Conservation (phyloP, 2,329 filamentous ascomycete genomes). For the Claviceps maximensis region DNA sequence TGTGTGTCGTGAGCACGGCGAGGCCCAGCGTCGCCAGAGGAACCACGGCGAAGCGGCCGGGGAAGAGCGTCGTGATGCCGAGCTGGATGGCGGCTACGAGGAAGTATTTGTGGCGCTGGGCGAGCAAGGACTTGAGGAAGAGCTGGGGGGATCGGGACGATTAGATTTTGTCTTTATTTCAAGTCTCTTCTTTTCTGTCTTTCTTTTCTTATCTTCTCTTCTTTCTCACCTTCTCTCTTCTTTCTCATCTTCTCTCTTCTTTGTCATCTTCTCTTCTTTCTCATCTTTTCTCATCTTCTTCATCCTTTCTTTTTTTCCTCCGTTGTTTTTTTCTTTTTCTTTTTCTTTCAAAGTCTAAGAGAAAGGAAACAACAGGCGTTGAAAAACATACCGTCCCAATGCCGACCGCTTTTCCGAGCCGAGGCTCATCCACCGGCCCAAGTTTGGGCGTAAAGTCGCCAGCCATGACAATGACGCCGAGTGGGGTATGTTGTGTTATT, state of each 20-base stretch:
- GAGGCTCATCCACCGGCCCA: slow-evolving; percentile 5
- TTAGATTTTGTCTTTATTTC: too few relatives aligned
- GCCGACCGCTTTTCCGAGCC: slow-evolving; percentile 6
- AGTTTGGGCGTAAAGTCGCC: slow-evolving; percentile 14
- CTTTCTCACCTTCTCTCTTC: not conserved
- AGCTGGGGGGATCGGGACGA: not conserved
- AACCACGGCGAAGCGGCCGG: slow-evolving; percentile 21
- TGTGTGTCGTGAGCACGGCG: slow-evolving; percentile 18
- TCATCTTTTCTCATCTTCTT: too few relatives aligned
- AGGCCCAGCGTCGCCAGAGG: slow-evolving; percentile 19
- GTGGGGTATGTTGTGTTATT: too few relatives aligned
- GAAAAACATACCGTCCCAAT: slow-evolving; percentile 12
- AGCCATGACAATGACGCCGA: not conserved
- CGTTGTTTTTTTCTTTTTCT: too few relatives aligned
- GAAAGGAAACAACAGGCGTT: not conserved
- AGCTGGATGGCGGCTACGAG: slow-evolving; percentile 23
- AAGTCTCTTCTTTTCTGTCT: too few relatives aligned
- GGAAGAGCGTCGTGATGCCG: slow-evolving; percentile 19
- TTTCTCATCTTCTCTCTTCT: too few relatives aligned
- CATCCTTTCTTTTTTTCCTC: too few relatives aligned
- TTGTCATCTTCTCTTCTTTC: too few relatives aligned
- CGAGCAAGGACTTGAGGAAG: slow-evolving; percentile 20
- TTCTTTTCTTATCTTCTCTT: too few relatives aligned
- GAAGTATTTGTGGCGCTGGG: slow-evolving; percentile 18
- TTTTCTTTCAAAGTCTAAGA: too few relatives aligned